Conservation (phyloP, 2,329 filamentous ascomycete species). For the Aspergillus pseudonomiae region DNA sequence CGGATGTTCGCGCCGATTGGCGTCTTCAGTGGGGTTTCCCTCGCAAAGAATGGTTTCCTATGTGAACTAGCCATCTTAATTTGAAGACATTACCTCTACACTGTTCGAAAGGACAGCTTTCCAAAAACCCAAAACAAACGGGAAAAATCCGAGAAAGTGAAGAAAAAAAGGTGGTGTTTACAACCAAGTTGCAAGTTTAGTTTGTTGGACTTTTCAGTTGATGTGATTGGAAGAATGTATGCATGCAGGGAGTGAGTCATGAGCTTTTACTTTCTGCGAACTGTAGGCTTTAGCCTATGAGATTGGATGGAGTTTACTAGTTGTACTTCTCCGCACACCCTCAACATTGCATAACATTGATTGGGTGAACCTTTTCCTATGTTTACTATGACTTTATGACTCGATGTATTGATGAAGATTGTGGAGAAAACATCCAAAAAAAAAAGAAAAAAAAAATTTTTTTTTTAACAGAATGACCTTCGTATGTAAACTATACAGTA, state of each 20-base stretch:
- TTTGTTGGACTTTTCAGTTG: neutral
- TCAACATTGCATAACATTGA: neutral
- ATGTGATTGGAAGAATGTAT: neutral
- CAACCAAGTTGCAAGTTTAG: neutral
- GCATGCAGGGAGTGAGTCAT: slow-evolving; percentile 1
- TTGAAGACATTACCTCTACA: neutral
- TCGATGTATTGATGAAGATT: neutral
- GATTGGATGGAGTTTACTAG: neutral
- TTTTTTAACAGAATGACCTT: neutral
- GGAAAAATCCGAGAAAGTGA: neutral
- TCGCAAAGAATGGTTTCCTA: neutral
- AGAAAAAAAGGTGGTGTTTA: slow-evolving; percentile 7
- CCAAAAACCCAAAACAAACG: neutral
- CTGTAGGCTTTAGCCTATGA: neutral
- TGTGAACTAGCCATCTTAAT: neutral
- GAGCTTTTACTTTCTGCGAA: neutral
- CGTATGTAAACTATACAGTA: neutral
- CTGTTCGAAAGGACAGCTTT: neutral
- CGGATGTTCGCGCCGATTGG: neutral
- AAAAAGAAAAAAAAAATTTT: neutral
- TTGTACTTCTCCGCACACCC: neutral
- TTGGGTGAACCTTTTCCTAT: neutral
- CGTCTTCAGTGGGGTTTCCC: neutral
- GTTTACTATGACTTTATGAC: neutral
- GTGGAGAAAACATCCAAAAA: neutral